Evolutionary conservation across 345 rosid species (phyloP).

Genomic region (Brassica nigra): DNA sequence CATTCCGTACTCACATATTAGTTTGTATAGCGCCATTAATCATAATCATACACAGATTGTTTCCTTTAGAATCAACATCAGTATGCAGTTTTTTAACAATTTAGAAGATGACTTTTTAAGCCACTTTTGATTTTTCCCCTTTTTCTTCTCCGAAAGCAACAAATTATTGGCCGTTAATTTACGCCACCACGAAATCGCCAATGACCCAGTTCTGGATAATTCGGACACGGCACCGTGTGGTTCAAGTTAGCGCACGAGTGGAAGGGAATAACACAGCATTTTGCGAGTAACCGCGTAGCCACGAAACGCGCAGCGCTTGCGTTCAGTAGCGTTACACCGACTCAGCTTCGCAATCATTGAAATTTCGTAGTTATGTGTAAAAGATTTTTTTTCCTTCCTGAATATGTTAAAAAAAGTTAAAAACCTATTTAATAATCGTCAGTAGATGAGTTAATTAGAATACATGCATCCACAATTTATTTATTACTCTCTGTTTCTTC

Average conservation of each 20-base stretch:
- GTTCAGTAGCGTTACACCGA: constrained; percentile 11
- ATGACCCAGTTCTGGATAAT: constrained; percentile 20
- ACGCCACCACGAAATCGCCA: constrained; percentile 35
- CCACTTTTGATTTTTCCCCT: constrained; percentile 6
- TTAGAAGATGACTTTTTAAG: constrained; percentile 12
- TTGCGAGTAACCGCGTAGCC: constrained; percentile 3
- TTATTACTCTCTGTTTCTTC: not conserved
- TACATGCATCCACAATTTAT: not conserved
- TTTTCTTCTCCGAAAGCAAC: constrained; percentile 37
- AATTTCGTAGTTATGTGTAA: constrained; percentile 10
- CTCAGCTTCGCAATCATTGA: constrained; percentile 25
- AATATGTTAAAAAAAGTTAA: not conserved
- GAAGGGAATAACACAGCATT: not conserved
- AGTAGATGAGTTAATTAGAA: not conserved
- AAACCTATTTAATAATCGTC: not conserved
- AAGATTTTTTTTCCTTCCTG: not conserved
- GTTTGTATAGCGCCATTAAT: not conserved
- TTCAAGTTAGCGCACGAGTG: not conserved
- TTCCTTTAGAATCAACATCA: constrained; percentile 14
- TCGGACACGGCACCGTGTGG: not conserved
- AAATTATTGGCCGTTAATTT: constrained; percentile 21
- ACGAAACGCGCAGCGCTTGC: constrained; percentile 10
- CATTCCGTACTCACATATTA: not conserved
- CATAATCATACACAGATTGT: not conserved
- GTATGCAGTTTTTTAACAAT: not conserved